Conservation (phyloP, 192 early-diverging fungal species). For the Dimargaris verticillata region DNA sequence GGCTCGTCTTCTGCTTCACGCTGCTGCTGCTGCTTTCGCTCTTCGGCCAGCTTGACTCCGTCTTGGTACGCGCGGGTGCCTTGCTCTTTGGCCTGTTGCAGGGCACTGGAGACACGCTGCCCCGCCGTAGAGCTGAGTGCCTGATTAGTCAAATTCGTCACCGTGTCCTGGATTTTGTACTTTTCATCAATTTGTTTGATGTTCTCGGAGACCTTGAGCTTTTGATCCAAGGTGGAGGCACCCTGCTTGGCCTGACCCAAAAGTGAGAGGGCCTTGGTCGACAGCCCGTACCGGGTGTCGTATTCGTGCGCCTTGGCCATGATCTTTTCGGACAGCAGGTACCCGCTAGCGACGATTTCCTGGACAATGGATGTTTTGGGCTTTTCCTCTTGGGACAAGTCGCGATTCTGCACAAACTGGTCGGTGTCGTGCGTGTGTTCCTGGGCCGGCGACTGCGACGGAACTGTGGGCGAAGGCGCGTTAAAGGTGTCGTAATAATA, state of each 20-base stretch:
- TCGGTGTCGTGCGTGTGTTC: background rate
- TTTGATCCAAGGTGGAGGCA: slow-evolving; percentile 3
- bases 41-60: slow-evolving; percentile 3
- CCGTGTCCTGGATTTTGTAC: slow-evolving; percentile 9
- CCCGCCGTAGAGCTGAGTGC: slow-evolving; percentile 8
- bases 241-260: background rate
- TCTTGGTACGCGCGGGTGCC: background rate
- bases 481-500: slow-evolving; percentile 7
- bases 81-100: background rate
- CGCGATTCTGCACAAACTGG: background rate
- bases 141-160: background rate
- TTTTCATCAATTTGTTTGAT: slow-evolving; percentile 6
- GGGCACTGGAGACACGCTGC: background rate
- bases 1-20: background rate
- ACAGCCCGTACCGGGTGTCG: slow-evolving; percentile 6
- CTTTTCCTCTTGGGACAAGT: background rate
- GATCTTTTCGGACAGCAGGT: slow-evolving; percentile 5
- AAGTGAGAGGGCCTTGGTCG: background rate
- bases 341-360: slow-evolving; percentile 9
- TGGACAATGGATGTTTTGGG: slow-evolving; percentile 8
- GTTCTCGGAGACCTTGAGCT: slow-evolving; percentile 4
- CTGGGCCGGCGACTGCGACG: background rate
- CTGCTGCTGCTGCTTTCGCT: slow-evolving; percentile 1
- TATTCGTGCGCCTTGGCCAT: background rate
- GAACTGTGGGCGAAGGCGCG: background rate